Evolutionary conservation across 2,329 filamentous ascomycete genomes (phyloP), one percentile per base, ranked within the genome.

Genomic region (Alternaria brassicicola): DNA sequence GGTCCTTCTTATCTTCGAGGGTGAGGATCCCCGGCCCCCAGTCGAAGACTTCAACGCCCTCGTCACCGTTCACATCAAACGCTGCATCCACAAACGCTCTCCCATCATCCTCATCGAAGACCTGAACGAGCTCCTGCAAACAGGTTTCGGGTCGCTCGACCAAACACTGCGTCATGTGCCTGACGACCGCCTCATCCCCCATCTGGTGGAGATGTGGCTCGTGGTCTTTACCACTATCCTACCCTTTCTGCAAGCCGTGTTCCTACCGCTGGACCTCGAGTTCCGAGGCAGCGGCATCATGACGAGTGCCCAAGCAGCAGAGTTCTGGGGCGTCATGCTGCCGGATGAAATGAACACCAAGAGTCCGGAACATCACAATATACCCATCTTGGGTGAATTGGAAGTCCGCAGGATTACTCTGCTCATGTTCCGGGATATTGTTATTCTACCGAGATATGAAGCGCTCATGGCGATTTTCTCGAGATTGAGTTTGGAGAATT

Each of bases 231-330:
- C 92, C 3, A 90, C 87, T 6, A 91, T 98, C 35, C 79, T 98
- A 5, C 95, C 95, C 0, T 98, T 97, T 72, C 88, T 99, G 69
- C 94, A 98, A 79, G 93, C 94, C 1, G 93, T 97, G 1, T 97
- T 99, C 73, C 81, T 99, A 2, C 95, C 93, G 0, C 81, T 99
- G 1, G 95, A 99, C 71, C 85, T 97, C 10, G 95, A 99, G 74
- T 96, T 99, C 74, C 89, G 92, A 52, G 95, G 94, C 6, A 85
- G 86, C 45, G 95, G 95, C 15, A 85, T 98, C 54, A 89, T 98
- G 85, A 88, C 85, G 0, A 78, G 85, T 0, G 88, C 92, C 5
- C 89, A 96, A 77, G 90, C 93, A 4, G 87, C 88, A 38, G 94
- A 98, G 59, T 97, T 97, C 71, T 98, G 94, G 93, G 90, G 90